Evolutionary conservation across 2,329 filamentous ascomycete genomes (phyloP).

Genomic region (Penicillium sp.): DNA sequence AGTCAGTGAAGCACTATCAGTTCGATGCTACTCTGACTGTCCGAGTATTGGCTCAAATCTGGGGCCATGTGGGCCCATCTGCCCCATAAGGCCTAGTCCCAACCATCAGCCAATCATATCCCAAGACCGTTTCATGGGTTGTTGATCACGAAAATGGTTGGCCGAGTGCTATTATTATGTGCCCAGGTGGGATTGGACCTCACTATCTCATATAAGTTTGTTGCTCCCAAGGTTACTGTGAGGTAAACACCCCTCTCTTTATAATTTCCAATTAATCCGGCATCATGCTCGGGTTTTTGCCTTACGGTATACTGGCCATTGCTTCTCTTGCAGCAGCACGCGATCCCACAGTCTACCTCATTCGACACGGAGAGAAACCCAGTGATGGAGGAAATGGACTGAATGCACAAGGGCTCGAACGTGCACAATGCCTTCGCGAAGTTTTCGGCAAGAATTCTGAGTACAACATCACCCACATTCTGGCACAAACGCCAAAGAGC

Average conservation of each 20-base stretch:
- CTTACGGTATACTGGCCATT: conserved; percentile 7
- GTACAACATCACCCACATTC: conserved; percentile 60
- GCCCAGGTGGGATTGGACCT: too few relatives aligned
- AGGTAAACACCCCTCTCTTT: background rate
- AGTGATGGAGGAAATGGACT: conserved; percentile 50
- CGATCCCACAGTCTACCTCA: conserved; percentile 59
- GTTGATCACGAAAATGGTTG: background rate
- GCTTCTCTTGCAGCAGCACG: conserved; percentile 20
- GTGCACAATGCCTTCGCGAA: conserved; percentile 59
- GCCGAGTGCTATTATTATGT: background rate
- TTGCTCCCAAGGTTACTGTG: background rate
- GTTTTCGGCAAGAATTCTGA: conserved; percentile 55
- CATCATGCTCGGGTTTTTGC: background rate
- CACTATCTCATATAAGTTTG: background rate
- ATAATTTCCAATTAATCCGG: background rate
- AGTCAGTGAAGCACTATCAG: background rate
- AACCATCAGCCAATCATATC: background rate
- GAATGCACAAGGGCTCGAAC: conserved; percentile 52
- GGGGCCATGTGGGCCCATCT: background rate
- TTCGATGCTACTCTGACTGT: background rate
- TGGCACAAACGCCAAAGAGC: conserved; percentile 56
- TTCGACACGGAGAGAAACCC: conserved; percentile 66
- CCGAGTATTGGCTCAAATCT: background rate
- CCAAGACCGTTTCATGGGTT: background rate
- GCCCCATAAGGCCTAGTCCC: background rate